These are phyloP conservation scores for Phytopythium mirpurense DNA, from an alignment of 352 stramenopile species.

Conservation along the genomic window DNA sequence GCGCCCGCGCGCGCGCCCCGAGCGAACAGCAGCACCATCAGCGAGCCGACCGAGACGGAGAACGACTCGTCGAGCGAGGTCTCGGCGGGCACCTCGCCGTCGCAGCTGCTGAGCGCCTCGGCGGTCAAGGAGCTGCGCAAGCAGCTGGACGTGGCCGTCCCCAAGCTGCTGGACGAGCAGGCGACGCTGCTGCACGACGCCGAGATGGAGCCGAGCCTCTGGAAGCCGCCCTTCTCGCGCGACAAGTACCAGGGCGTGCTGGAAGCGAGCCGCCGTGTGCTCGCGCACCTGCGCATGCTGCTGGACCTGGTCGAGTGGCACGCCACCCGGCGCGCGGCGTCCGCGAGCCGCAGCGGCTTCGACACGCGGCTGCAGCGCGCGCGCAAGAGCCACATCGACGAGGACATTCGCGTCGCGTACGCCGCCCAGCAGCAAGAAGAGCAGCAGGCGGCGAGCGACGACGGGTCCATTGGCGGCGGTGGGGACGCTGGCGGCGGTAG, in stretches of 20 bases:
- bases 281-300: constrained; percentile 52
- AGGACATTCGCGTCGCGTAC: constrained; percentile 21
- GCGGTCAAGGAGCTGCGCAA: constrained; percentile 34
- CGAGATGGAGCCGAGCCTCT: constrained; percentile 42
- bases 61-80: constrained; percentile 11
- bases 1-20: constrained; percentile 12
- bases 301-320: constrained; percentile 66
- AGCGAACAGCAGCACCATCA: neutral
- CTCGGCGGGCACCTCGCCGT: neutral
- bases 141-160: constrained; percentile 27
- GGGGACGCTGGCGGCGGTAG: neutral
- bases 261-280: constrained; percentile 37
- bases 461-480: neutral
- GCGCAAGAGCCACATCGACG: constrained; percentile 24
- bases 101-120: constrained; percentile 16
- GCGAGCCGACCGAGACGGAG: neutral
- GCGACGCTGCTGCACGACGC: constrained; percentile 47
- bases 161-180: constrained; percentile 36
- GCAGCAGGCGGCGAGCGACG: neutral
- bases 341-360: constrained; percentile 14
- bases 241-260: constrained; percentile 46
- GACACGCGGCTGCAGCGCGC: constrained; percentile 22
- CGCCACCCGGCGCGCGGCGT: constrained; percentile 15
- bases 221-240: constrained; percentile 46
- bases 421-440: constrained; percentile 20